Base-by-base conservation (phyloP, 2,329 filamentous ascomycete species). In the Penicillium nordicum region DNA sequence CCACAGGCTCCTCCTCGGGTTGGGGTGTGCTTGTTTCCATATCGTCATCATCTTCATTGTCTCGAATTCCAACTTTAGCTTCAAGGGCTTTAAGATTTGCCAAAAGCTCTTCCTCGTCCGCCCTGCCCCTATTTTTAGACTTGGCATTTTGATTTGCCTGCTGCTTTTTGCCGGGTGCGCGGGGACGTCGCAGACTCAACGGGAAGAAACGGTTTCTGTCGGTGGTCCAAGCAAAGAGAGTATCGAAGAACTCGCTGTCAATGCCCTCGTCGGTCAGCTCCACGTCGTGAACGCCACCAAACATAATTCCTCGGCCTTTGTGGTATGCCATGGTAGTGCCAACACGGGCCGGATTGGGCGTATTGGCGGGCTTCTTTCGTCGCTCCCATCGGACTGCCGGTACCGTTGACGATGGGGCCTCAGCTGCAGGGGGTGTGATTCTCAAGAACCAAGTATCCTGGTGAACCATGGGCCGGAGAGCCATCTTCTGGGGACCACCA, bases 161-260 rank as follows among this genome's bases (percentile, higher is more conserved):
- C 36, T 80, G 81, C 63, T 84, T 87, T 63, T 87, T 88, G 60
- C 85, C 83, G 46, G 84, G 83, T 21, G 82, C 78, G 27, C 91
- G 86, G 2, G 90, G 84, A 64, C 91, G 90, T 50, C 92, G 83
- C 44, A 97, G 78, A 10, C 80, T 79, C 43, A 97, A 80, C 2
- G 89, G 90, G 79, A 97, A 97, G 78, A 96, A 97, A 9, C 94
- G 83, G 71, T 99, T 99, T 57, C 93, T 85, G 68, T 97, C 94
- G 60, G 96, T 86, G 69, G 96, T 97, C 90, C 92, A 97, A 5
- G 92, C 89, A 68, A 89, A 95, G 25, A 97, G 76, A 54, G 87
- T 84, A 67, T 97, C 93, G 78, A 97, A 99, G 76, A 99, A 99
- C 72, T 97, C 92, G 69, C 90, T 96, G 53, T 99, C 93, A 63